Base-by-base conservation (phyloP, 371 early-diverging fungal species). In the Mortierella polycephala region DNA sequence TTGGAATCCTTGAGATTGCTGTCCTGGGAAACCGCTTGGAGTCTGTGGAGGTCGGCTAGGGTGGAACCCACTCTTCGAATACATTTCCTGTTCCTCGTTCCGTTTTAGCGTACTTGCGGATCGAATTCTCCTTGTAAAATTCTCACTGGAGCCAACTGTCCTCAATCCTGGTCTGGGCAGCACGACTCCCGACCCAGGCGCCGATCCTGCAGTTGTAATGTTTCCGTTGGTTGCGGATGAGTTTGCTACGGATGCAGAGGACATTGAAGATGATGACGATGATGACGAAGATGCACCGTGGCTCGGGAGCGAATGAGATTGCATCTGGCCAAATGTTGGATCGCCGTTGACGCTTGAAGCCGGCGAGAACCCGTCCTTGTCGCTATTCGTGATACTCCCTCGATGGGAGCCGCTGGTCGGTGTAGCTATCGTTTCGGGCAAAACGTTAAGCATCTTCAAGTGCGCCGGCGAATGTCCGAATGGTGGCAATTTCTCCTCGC, bases 381-480 rank as follows among this genome's bases (percentile, higher is more conserved):
- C 77, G 37, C 71, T 76, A 13, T 40, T 58, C 11, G 62, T 60
- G 16, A 62, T 44, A 47, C 71, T 69, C 9, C 67, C 64, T 16
- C 66, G 75, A 52, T 66, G 59, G 12, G 54, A 53, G 2, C 71
- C 71, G 30, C 57, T 58, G n/a, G 52, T 10, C 11, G 54, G 21
- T 9, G 60, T 41, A 14, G 58, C 1, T 16, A 41, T 12, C 41
- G 39, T 62, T 50, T 77, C 72, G 13, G 64, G 63, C 9, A 66
- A 52, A 44, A 46, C 79, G 41, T 72, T 79, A 3, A 79, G 40
- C 73, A 73, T 72, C 18, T 65, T 60, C 42, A 79, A 30, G 39
- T 79, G 79, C 13, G 73, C 79, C 4, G 79, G 50, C 5, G 79
- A 79, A 57, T 79, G 79, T 16, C 79, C 79, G 57, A 72, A 79